Evolutionary conservation across 257 asterid genomes (phyloP), one percentile per base, ranked within the genome.

Genomic region (Cordia subcordata): DNA sequence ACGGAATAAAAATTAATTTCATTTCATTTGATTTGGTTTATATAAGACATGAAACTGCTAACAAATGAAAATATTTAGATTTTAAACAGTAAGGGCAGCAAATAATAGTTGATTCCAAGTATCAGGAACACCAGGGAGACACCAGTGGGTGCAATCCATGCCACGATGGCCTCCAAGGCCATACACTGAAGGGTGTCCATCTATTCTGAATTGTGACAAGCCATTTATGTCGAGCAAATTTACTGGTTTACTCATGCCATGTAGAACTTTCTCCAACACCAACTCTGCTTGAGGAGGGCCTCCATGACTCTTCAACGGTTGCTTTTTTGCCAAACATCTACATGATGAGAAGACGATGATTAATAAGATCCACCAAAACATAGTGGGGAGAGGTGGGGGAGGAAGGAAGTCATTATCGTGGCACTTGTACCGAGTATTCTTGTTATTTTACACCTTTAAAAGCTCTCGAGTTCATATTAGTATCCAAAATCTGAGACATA

Each of bases 71-170:
- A 0, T 3, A 0, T 16, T n/a, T 10, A 38, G 8, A 18, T 21
- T 0, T 20, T 14, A 35, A 27, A n/a, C n/a, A n/a, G n/a, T 40
- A 0, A 55, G 58, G 27, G 45, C 46, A 19, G 53, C 47, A 51
- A 39, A 68, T 17, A 73, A 40, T 68, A 73, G 33, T 53, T 73
- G 63, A 59, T 68, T 73, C 78, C 74, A 72, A 1, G 64, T 40
- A 72, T 72, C 77, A 1, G 77, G 77, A 21, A 72, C 74, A 14
- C 78, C 74, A 9, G 75, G 74, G 33, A 73, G 68, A 55, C 78
- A 73, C 78, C 78, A 68, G 10, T 73, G 78, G 10, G 66, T 42
- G 55, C 78, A 73, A 35, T 73, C 78, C 55, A 53, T 22, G 13
- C 58, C 61, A 23, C 35, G 40, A 17, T 37, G 55, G 19, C 59